phyloP scores from a whole-genome alignment of 305 asterid species.

The Fraxinus baroniana region DNA sequence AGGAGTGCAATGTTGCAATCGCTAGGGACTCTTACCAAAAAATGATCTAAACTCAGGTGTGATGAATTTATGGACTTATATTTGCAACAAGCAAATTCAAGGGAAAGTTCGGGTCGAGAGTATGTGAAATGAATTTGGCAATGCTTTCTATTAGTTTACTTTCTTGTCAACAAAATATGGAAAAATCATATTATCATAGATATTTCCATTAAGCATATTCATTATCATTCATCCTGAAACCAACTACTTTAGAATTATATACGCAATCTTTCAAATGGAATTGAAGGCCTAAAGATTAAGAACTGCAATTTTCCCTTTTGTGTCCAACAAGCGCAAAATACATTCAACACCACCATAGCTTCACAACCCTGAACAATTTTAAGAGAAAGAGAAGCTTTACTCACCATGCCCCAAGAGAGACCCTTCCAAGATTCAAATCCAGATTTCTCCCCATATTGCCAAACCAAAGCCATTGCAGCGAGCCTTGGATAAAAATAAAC shows the following conservation, averaged over 20 bases:
- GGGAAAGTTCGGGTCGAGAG: neutral
- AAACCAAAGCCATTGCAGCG: constrained; percentile 88
- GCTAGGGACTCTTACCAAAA: neutral
- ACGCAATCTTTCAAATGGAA: neutral
- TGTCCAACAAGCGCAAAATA: neutral
- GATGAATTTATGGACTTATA: neutral
- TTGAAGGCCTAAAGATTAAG: neutral
- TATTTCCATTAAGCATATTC: neutral
- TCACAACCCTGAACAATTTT: neutral
- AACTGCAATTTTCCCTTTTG: neutral
- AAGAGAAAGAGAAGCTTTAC: constrained; percentile 14
- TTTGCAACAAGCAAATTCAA: neutral
- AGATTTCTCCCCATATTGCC: constrained; percentile 92
- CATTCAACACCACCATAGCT: neutral
- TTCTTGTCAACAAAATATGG: neutral
- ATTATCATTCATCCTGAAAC: neutral
- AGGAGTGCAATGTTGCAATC: neutral
- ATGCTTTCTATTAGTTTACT: neutral
- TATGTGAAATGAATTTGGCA: neutral
- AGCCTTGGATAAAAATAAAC: constrained; percentile 44
- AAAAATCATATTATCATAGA: neutral
- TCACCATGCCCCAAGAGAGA: constrained; percentile 97
- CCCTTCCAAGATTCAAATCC: constrained; percentile 98
- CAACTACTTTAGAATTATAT: neutral
- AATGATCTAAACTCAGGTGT: neutral